Evolutionary conservation across 495 filamentous ascomycete genomes (phyloP), one percentile per base, ranked within the genome.

Genomic region (Melanomma pulvis-pyrius): DNA sequence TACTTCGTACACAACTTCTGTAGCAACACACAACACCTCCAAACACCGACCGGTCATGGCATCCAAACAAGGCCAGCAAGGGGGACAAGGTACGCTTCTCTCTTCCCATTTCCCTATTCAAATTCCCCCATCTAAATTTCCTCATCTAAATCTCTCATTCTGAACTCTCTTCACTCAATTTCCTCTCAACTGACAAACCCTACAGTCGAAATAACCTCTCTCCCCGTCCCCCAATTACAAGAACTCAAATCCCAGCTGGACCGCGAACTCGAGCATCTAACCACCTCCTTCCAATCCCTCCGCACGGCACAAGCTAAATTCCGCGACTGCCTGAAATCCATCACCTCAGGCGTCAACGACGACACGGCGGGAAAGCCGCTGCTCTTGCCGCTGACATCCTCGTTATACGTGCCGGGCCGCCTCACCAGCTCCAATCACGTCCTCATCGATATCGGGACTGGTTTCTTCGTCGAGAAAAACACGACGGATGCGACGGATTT

Each of bases 381-480:
- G 56, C 84, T 98, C 5, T 90, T 98, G 21, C 94, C 94, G 0
- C 78, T 98, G 54, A 98, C 94, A 1, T 90, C 89, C 66, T 96
- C 92, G 22, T 85, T 98, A 51, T 98, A 98, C 77, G 92, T 98
- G 15, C 90, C 91, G 50, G 96, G 93, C 6, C 85, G 80, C 21
- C 81, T 98, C 22, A 82, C 91, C 32, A 85, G 88, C 76, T 84
- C 89, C 11, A 85, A 90, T 63, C 88, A 88, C 63, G 92, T 98
- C 12, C 82, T 98, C 48, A 92, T 98, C 24, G 94, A 98, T 80
- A 89, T 98, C 19, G 94, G 94, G 17, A 98, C 94, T 0, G 94
- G 94, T 2, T 98, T 94, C 75, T 97, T 91, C 75, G 90, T 98
- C 60, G 94, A 98, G 79, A 98, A 98, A 88, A 88, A 84, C 17